Base-by-base conservation (phyloP, 2,329 filamentous ascomycete genomes). In the Colletotrichum graminicola region DNA sequence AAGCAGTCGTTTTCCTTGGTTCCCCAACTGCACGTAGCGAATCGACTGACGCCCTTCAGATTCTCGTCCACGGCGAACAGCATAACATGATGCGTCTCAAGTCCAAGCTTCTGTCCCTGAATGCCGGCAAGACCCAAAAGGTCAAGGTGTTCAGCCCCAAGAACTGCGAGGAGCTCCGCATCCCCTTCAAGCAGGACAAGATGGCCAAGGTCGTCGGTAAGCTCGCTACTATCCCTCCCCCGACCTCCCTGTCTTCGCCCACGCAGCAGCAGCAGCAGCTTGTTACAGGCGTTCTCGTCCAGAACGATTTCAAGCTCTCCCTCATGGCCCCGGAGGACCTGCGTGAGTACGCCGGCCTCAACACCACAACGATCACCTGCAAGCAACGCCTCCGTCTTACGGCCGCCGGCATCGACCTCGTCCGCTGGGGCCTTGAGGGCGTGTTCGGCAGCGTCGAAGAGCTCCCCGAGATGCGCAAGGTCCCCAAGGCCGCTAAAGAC, bases 31-130 rank as follows among this genome's bases (percentile, higher is more conserved):
- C n/a, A 57, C 7, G 5, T 23, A 41, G n/a, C 45, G 43, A 43
- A 6, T 10, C 10, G 34, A 12, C 78, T 74, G 57, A 73, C 29
- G 74, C 26, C 36, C 14, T 32, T 1, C 71, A 95, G 93, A 98
- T 99, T 72, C 89, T 99, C 41, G 96, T 99, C 2, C 96, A 99
- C 76, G 96, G 96, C 67, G 96, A 99, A 79, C 94, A 96, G 77
- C 94, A 97, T 79, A 97, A 98, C 79, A 98, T 98, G 94, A 97
- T 96, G 88, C 91, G 96, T 65, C 85, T 99, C 36, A 97, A 97
- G 80, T 98, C 95, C 3, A 97, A 97, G 79, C 87, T 99, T 1
- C 89, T 98, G 5, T 95, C 94, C n/a, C 88, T 98, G 47, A 98
- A 98, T 78, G 91, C 92, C 36, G 90, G 91, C 74, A 95, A 95